Percentiles rank a stretch among this genome's conserved stretches.
Evolutionary conservation across 2,329 filamentous ascomycete species (phyloP).

Genomic region (Neonectria hederae): DNA sequence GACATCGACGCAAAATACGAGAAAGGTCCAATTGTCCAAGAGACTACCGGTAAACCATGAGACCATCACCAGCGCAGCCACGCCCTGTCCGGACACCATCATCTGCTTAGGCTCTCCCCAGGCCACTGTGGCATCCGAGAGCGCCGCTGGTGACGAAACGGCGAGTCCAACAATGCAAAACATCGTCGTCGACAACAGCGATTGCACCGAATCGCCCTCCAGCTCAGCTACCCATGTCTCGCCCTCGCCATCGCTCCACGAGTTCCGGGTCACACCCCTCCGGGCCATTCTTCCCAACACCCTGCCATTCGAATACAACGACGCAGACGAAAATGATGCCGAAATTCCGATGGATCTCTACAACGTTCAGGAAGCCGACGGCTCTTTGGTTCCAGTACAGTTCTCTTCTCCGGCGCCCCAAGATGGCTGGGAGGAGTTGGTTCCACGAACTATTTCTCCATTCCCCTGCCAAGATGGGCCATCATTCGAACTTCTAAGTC

Average conservation of each 20-base stretch:
- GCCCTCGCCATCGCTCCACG: not conserved
- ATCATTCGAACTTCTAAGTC: slow-evolving; percentile 49
- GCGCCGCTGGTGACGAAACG: not conserved
- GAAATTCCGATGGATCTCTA: not conserved
- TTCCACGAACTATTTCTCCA: not conserved
- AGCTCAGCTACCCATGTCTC: not conserved
- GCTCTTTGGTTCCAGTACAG: not conserved
- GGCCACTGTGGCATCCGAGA: not conserved
- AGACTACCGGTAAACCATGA: not conserved
- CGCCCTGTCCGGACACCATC: not conserved
- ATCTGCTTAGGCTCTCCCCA: not conserved
- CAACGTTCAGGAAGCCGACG: not conserved
- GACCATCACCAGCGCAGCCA: not conserved
- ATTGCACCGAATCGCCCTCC: not conserved
- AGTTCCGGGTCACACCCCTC: not conserved
- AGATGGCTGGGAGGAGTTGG: not conserved
- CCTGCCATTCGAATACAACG: not conserved
- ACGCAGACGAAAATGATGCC: not conserved
- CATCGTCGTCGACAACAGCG: not conserved
- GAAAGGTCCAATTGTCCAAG: not conserved
- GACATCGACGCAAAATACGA: slow-evolving; percentile 17
- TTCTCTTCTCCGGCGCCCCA: not conserved
- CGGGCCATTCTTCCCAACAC: not conserved
- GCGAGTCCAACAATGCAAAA: too few species aligned
- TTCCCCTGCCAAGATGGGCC: not conserved